Percentiles rank a stretch among this genome's conserved stretches.
These are phyloP conservation scores for Emydomyces testavorans DNA, from an alignment of 2,329 filamentous ascomycete species.

Conservation along the genomic window DNA sequence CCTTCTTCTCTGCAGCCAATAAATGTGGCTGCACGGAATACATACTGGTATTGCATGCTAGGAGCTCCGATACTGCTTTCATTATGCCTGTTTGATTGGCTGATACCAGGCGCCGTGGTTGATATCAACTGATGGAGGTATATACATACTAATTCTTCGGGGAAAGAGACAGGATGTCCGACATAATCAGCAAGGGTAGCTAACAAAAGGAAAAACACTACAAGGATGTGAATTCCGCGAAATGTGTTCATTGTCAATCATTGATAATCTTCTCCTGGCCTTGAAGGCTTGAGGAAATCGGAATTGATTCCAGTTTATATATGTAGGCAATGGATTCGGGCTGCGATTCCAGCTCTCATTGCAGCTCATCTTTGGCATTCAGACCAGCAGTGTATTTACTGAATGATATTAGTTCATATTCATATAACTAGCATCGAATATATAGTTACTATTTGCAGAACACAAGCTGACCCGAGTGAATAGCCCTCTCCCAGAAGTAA, in stretches of 20 bases:
- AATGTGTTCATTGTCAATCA: not conserved
- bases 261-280: not conserved
- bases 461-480: no score
- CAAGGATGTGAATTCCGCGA: not conserved
- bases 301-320: not conserved
- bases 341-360: no score
- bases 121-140: no score
- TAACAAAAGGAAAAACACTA: no score
- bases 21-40: slow-evolving; percentile 14
- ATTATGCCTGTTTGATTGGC: not conserved
- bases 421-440: no score
- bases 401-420: no score
- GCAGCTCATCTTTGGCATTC: no score
- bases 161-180: no score
- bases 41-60: slow-evolving; percentile 1
- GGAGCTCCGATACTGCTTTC: not conserved
- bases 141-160: not conserved
- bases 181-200: no score
- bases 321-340: not conserved
- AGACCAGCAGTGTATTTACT: no score
- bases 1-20: slow-evolving; percentile 12
- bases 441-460: no score
- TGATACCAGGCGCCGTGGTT: not conserved
- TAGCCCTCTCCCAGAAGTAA: no score
- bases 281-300: not conserved